Evolutionary conservation across 2,329 filamentous ascomycete species (phyloP).

Genomic region (Monosporascus sp.): DNA sequence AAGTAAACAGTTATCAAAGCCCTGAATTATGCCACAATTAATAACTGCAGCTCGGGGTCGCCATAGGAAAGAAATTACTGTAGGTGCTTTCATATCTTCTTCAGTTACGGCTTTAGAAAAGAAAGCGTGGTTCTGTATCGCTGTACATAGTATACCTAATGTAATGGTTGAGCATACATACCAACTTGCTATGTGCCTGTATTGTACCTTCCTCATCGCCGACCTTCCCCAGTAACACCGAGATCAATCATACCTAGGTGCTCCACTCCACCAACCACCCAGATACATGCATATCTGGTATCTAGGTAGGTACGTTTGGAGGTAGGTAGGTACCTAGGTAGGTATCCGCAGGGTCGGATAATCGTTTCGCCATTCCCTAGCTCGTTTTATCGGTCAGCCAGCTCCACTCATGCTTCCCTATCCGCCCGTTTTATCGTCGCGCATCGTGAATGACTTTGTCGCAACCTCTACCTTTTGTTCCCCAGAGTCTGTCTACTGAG

Average conservation of each 20-base stretch:
- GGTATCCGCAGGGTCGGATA: neutral
- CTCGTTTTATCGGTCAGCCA: neutral
- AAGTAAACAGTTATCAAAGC: no score
- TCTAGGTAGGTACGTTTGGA: neutral
- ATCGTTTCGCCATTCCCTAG: neutral
- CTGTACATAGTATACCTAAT: neutral
- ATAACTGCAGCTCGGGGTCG: no score
- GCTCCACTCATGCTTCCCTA: neutral
- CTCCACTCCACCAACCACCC: no score
- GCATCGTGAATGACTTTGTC: neutral
- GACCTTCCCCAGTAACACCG: no score
- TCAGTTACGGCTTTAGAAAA: no score
- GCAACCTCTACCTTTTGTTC: neutral
- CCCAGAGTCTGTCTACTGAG: neutral
- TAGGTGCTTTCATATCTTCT: no score
- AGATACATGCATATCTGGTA: neutral
- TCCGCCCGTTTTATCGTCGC: neutral
- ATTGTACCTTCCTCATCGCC: neutral
- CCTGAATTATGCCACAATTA: no score
- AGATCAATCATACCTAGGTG: no score
- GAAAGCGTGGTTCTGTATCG: no score
- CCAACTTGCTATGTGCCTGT: neutral
- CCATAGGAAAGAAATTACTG: no score
- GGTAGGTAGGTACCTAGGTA: no score
- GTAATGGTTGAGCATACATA: neutral